These are phyloP conservation scores for Clarireedia hainanense DNA, from an alignment of 2,329 filamentous ascomycete species.

Conservation along the genomic window DNA sequence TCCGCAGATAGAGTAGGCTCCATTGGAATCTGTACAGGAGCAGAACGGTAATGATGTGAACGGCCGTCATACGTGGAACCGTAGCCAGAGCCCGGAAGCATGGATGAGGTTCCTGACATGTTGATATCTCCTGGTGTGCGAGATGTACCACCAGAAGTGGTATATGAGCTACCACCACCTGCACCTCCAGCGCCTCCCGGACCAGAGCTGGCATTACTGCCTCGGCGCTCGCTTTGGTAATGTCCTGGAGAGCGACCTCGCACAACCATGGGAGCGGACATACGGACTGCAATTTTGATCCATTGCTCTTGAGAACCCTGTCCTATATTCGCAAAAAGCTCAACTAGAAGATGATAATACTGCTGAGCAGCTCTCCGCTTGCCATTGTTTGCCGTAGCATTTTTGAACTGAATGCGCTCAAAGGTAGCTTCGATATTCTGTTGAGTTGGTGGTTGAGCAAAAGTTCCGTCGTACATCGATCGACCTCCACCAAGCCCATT, in stretches of 20 bases:
- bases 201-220: constrained; percentile 45
- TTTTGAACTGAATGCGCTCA: constrained; percentile 69
- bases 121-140: constrained; percentile 23
- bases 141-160: constrained; percentile 18
- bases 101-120: constrained; percentile 24
- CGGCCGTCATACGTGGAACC: constrained; percentile 22
- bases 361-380: constrained; percentile 66
- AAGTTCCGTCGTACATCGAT: constrained; percentile 17
- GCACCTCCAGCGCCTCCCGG: constrained; percentile 37
- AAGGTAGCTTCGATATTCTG: constrained; percentile 38
- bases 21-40: constrained; percentile 24
- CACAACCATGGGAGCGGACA: constrained; percentile 58
- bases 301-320: constrained; percentile 33
- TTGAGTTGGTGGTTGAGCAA: constrained; percentile 21
- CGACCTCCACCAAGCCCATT: constrained; percentile 17
- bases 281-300: constrained; percentile 49
- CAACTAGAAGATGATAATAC: constrained; percentile 64
- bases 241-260: constrained; percentile 57
- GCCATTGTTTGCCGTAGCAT: constrained; percentile 67
- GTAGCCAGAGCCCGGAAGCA: constrained; percentile 24
- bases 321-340: constrained; percentile 52
- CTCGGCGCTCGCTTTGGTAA: constrained; percentile 46
- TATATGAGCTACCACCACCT: constrained; percentile 25
- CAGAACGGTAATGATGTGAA: constrained; percentile 23
- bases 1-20: constrained; percentile 27